Evolutionary conservation across 2,329 filamentous ascomycete species (phyloP).

Genomic region (Fusarium sp.): DNA sequence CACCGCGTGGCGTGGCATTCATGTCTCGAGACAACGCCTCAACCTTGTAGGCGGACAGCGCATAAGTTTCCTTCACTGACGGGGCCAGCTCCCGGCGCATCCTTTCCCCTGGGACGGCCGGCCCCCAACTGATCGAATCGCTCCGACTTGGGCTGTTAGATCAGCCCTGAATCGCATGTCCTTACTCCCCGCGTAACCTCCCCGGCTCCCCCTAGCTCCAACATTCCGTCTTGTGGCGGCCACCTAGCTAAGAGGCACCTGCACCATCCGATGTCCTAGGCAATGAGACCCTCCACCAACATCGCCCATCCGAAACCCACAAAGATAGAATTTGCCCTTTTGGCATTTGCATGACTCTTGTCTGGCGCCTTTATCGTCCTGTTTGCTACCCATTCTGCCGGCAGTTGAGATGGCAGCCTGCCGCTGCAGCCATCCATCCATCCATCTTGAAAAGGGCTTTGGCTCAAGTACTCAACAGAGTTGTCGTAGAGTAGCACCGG

Average conservation of each 20-base stretch:
- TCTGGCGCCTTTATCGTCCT: neutral
- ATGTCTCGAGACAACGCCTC: neutral
- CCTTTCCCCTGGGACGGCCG: constrained; percentile 1
- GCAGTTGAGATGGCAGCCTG: constrained; percentile 1
- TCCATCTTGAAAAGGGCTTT: neutral
- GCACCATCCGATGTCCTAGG: neutral
- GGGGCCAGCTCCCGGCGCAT: neutral
- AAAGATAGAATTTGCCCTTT: neutral
- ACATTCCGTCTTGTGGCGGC: constrained; percentile 22
- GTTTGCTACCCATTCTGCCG: neutral
- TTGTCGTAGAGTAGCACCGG: neutral
- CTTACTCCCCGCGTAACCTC: constrained; percentile 8
- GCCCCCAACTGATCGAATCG: neutral
- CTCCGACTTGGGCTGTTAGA: constrained; percentile 6
- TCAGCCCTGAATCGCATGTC: constrained; percentile 2
- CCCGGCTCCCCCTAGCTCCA: constrained; percentile 5
- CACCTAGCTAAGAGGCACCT: neutral
- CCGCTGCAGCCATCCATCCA: constrained; percentile 6
- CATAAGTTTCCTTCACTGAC: too few species aligned
- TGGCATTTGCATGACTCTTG: constrained; percentile 5
- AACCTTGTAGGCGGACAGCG: too few species aligned
- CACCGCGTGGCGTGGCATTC: neutral
- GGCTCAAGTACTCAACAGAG: too few species aligned
- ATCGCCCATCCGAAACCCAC: neutral
- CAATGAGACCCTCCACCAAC: constrained; percentile 4